A percentile compares a stretch with the other conserved stretches of the same genome.
Conservation (phyloP, 2,329 filamentous ascomycete genomes). For the Zymoseptoria crescenta region DNA sequence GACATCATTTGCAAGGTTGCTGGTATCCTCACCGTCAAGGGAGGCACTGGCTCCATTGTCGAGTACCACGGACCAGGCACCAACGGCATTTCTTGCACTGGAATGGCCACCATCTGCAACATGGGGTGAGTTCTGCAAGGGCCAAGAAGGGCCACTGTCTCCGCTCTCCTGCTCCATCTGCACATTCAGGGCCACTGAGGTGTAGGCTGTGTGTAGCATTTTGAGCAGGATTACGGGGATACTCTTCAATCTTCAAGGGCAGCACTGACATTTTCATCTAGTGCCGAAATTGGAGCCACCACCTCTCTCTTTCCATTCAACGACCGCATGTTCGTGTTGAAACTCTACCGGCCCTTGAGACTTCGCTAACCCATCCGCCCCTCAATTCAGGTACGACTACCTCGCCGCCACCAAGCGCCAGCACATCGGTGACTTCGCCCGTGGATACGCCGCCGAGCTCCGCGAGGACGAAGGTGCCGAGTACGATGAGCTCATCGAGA, state of each 20-base stretch:
- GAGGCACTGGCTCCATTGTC: conserved; percentile 69
- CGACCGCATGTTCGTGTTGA: conserved; percentile 61
- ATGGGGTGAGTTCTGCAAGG: conserved; percentile 6
- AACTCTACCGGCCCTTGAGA: conserved; percentile 49
- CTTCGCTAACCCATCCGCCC: conserved; percentile 51
- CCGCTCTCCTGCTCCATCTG: conserved; percentile 1
- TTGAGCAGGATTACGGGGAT: neutral
- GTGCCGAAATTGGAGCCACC: conserved; percentile 71
- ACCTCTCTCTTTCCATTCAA: conserved; percentile 97
- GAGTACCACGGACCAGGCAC: conserved; percentile 55
- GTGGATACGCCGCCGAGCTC: conserved; percentile 76
- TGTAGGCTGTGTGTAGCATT: neutral
- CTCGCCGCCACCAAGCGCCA: conserved; percentile 82
- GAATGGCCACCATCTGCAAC: conserved; percentile 74
- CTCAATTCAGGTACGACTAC: conserved; percentile 66
- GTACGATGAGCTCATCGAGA: conserved; percentile 93
- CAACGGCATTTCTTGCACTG: conserved; percentile 67
- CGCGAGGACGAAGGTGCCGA: conserved; percentile 81
- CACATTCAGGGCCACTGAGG: neutral
- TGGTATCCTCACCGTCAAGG: conserved; percentile 94
- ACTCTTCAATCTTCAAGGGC: too few relatives aligned
- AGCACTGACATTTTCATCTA: neutral
- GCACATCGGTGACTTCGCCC: conserved; percentile 84
- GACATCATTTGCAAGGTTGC: conserved; percentile 97
- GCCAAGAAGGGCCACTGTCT: too few relatives aligned